Percentiles rank a stretch among this genome's conserved stretches.
These are phyloP conservation scores for Trichoderma citrinoviride DNA, from an alignment of 2,329 filamentous ascomycete genomes.

Conservation along the genomic window DNA sequence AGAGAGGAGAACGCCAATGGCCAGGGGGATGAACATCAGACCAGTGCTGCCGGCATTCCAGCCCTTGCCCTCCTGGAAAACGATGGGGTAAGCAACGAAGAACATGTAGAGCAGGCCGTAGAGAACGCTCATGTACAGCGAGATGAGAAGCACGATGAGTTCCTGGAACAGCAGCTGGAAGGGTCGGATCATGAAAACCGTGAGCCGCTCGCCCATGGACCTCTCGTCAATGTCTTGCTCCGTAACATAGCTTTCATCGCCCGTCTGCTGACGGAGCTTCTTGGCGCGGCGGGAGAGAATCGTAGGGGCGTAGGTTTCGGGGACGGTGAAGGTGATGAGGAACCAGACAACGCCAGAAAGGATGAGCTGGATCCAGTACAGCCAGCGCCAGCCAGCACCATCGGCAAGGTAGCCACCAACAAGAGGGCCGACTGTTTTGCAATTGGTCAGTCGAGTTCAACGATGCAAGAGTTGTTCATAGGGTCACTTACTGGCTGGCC, in stretches of 20 bases:
- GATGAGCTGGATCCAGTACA: slow-evolving; percentile 86
- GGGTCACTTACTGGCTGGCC: slow-evolving; percentile 59
- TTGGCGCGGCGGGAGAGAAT: slow-evolving; percentile 69
- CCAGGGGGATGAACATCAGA: slow-evolving; percentile 83
- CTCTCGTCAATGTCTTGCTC: slow-evolving; percentile 76
- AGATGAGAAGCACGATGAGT: slow-evolving; percentile 80
- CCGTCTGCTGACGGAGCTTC: slow-evolving; percentile 68
- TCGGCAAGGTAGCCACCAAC: slow-evolving; percentile 74
- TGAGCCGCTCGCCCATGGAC: slow-evolving; percentile 64
- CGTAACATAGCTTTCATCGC: slow-evolving; percentile 67
- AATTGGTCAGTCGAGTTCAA: background rate
- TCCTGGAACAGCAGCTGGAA: slow-evolving; percentile 84
- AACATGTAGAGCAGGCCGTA: slow-evolving; percentile 76
- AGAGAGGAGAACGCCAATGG: slow-evolving; percentile 68
- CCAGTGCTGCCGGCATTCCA: slow-evolving; percentile 72
- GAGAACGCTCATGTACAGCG: slow-evolving; percentile 80
- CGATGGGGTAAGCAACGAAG: slow-evolving; percentile 66
- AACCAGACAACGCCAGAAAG: slow-evolving; percentile 67
- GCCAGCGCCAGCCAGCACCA: slow-evolving; percentile 72
- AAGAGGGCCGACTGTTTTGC: slow-evolving; percentile 59
- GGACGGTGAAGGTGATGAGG: slow-evolving; percentile 82
- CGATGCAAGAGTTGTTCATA: background rate
- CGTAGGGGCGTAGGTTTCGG: slow-evolving; percentile 82
- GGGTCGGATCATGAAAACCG: slow-evolving; percentile 74
- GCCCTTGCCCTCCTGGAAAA: slow-evolving; percentile 78